Evolutionary conservation across 2,329 filamentous ascomycete species (phyloP).

Genomic region (Trichoderma sp.): DNA sequence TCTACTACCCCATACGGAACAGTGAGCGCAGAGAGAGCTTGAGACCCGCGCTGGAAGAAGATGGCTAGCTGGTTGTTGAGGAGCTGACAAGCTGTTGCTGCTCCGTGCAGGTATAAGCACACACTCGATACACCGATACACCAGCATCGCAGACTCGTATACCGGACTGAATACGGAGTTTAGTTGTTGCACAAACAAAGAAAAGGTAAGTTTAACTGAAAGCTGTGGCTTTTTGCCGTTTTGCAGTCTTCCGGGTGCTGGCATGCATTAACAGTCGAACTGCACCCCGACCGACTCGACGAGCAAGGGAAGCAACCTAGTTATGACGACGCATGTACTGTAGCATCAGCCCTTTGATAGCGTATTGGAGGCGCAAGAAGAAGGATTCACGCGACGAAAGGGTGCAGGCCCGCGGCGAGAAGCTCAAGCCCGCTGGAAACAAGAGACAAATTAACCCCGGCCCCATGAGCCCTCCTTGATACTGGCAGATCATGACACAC

Average conservation of each 20-base stretch:
- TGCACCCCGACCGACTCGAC: neutral
- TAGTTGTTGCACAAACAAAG: neutral
- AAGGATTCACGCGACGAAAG: neutral
- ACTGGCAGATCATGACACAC: conserved; percentile 24
- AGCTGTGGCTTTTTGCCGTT: neutral
- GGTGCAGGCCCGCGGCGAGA: neutral
- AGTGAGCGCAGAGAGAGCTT: neutral
- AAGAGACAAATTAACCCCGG: neutral
- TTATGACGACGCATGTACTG: conserved; percentile 14
- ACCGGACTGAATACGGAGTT: neutral
- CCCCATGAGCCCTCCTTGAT: conserved; percentile 12
- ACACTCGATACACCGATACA: neutral
- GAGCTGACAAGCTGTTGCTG: neutral
- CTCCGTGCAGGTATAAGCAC: neutral
- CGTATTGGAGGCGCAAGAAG: neutral
- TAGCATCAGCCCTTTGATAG: neutral
- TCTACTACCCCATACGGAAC: neutral
- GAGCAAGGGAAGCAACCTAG: neutral
- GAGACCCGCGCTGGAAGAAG: neutral
- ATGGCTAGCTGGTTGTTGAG: neutral
- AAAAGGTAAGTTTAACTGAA: neutral
- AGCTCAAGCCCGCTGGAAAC: neutral
- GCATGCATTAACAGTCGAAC: neutral
- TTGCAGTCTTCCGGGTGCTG: neutral
- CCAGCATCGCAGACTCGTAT: neutral